These are phyloP conservation scores for Tilletia setariae DNA, from an alignment of 1,284 basidiomycete species.

Conservation along the genomic window DNA sequence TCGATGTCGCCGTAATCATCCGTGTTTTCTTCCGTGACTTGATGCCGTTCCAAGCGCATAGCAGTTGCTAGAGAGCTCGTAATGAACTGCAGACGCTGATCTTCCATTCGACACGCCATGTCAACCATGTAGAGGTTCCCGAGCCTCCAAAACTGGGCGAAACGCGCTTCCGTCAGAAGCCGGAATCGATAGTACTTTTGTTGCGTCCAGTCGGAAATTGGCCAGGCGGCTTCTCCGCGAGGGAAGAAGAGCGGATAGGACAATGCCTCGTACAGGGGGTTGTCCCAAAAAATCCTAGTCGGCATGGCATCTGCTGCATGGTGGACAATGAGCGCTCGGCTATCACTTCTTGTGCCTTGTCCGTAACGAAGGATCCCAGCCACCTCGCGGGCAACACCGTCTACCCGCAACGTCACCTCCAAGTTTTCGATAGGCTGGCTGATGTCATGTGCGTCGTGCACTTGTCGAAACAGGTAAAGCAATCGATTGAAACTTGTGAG, in stretches of 20 bases:
- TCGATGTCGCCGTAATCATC: neutral
- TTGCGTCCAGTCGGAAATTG: neutral
- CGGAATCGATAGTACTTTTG: neutral
- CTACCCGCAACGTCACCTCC: neutral
- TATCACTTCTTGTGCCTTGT: neutral
- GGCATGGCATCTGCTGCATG: neutral
- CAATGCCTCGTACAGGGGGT: neutral
- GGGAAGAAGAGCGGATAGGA: neutral
- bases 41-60: too few species aligned
- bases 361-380: constrained; percentile 4
- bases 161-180: neutral
- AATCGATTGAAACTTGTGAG: neutral
- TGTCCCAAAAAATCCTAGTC: neutral
- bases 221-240: neutral
- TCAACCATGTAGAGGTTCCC: neutral
- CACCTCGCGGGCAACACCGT: neutral
- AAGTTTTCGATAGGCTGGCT: too few species aligned
- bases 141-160: neutral
- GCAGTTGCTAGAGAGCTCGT: neutral
- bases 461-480: neutral
- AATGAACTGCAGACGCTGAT: neutral
- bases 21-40: neutral
- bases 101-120: neutral
- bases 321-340: neutral
- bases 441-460: neutral